Conservation (phyloP, 2,329 filamentous ascomycete species). For the Pestalotiopsis sp. region DNA sequence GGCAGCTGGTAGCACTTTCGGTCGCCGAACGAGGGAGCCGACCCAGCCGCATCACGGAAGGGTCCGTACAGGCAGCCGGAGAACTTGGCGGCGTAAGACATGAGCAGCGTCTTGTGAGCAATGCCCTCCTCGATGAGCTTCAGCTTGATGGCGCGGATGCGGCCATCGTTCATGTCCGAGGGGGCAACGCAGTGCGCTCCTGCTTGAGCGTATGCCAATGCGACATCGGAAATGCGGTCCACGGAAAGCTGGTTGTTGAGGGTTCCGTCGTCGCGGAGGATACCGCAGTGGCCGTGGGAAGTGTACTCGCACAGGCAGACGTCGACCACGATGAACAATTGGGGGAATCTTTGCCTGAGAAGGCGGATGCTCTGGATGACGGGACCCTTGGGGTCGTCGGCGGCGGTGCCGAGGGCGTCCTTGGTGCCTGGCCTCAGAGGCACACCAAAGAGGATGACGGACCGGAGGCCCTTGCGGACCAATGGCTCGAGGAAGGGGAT, state of each 20-base stretch:
- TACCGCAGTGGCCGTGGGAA: conserved; percentile 95
- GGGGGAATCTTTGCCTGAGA: conserved; percentile 81
- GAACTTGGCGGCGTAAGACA: conserved; percentile 99
- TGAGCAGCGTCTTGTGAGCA: conserved; percentile 86
- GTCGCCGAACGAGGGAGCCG: conserved; percentile 88
- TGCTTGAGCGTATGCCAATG: conserved; percentile 93
- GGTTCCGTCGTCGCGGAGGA: conserved; percentile 87
- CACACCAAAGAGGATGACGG: conserved; percentile 95
- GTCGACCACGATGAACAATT: conserved; percentile 88
- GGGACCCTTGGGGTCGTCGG: conserved; percentile 90
- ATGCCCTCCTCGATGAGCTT: conserved; percentile 96
- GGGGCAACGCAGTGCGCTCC: conserved; percentile 96
- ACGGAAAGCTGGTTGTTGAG: conserved; percentile 94
- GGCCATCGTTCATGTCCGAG: conserved; percentile 98
- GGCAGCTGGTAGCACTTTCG: conserved; percentile 96
- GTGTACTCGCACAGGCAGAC: conserved; percentile 99
- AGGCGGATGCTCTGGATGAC: conserved; percentile 87
- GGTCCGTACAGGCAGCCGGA: conserved; percentile 95
- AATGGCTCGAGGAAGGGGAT: conserved; percentile 84
- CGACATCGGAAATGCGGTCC: conserved; percentile 94
- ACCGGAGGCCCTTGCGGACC: conserved; percentile 85
- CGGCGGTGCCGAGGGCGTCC: conserved; percentile 87
- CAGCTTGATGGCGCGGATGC: conserved; percentile 95
- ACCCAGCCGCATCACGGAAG: conserved; percentile 95
- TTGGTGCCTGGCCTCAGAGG: conserved; percentile 81